These are phyloP conservation scores for Naganishia liquefaciens DNA, from an alignment of 1,284 basidiomycete species.

Conservation along the genomic window DNA sequence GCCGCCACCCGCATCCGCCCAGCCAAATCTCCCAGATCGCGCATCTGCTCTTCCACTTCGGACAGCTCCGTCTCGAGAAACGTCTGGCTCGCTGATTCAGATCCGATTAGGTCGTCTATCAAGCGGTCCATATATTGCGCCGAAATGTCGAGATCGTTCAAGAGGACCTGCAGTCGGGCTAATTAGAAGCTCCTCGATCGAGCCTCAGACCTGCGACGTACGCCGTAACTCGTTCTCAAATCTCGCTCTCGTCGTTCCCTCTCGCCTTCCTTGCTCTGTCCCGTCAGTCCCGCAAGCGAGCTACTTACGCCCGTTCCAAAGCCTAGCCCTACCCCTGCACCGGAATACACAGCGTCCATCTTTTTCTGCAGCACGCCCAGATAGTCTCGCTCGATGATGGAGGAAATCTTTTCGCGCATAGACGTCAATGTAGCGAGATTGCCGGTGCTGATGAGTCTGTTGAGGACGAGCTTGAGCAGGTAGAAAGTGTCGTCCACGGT, in stretches of 20 bases:
- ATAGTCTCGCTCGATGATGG: constrained; percentile 78
- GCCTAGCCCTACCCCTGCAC: constrained; percentile 46
- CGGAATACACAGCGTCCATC: constrained; percentile 79
- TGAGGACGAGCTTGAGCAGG: constrained; percentile 78
- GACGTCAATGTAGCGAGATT: constrained; percentile 63
- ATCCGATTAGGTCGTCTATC: constrained; percentile 66
- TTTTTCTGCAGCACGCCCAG: constrained; percentile 73
- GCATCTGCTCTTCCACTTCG: constrained; percentile 44
- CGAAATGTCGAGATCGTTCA: constrained; percentile 88
- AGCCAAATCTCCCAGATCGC: constrained; percentile 49
- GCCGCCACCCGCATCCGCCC: constrained; percentile 69
- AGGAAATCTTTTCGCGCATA: constrained; percentile 65
- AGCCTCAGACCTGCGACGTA: constrained; percentile 55
- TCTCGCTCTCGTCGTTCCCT: constrained; percentile 76
- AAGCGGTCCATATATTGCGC: constrained; percentile 81
- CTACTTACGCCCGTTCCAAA: constrained; percentile 47
- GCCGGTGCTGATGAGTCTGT: constrained; percentile 72
- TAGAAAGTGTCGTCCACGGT: constrained; percentile 93
- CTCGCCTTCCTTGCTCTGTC: constrained; percentile 47
- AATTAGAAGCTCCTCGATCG: background rate
- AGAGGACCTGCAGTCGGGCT: constrained; percentile 62
- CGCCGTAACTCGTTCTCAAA: constrained; percentile 73
- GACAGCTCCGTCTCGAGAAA: constrained; percentile 66
- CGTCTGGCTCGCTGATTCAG: constrained; percentile 64
- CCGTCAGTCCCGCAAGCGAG: constrained; percentile 56